phyloP scores from a whole-genome alignment of 1,139 yeast species.

The Kluyveromyces sp. region DNA sequence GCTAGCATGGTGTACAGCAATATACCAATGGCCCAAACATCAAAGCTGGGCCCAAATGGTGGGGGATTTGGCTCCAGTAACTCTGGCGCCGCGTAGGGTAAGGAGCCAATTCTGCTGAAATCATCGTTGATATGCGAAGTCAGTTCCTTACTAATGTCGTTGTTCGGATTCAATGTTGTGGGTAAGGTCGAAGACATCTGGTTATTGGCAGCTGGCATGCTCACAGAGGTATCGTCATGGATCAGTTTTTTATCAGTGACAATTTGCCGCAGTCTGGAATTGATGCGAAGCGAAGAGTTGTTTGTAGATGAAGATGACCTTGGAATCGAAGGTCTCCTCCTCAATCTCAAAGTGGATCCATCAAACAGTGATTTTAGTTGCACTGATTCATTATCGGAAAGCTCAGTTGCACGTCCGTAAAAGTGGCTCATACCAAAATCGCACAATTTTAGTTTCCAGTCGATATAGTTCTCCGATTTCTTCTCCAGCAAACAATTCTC shows the following conservation, averaged over 20 bases:
- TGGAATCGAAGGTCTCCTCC: slow-evolving; percentile 33
- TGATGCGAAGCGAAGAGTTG: slow-evolving; percentile 13
- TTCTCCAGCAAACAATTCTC: slow-evolving; percentile 64
- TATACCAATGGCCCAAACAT: slow-evolving; percentile 89
- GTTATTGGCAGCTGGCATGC: slow-evolving; percentile 23
- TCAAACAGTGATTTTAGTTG: slow-evolving; percentile 13
- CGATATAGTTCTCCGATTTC: slow-evolving; percentile 32
- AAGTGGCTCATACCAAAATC: slow-evolving; percentile 78
- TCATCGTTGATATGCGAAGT: slow-evolving; percentile 2
- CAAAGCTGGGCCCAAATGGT: slow-evolving; percentile 60
- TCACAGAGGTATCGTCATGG: slow-evolving; percentile 32
- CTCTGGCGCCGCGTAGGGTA: slow-evolving; percentile 92
- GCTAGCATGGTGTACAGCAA: slow-evolving; percentile 63
- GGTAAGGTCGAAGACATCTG: slow-evolving; percentile 31
- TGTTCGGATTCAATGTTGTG: slow-evolving; percentile 12
- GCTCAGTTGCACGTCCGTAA: slow-evolving; percentile 16
- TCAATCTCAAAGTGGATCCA: slow-evolving; percentile 7
- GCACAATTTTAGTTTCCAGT: slow-evolving; percentile 48
- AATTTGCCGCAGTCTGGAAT: slow-evolving; percentile 20
- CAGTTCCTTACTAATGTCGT: not conserved
- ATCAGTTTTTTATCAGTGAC: slow-evolving; percentile 21
- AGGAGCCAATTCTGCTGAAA: slow-evolving; percentile 63
- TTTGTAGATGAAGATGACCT: slow-evolving; percentile 39
- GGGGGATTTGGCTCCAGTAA: slow-evolving; percentile 60
- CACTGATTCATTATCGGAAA: slow-evolving; percentile 24